Conservation (phyloP, 352 stramenopile species). For the Lagenidium giganteum region DNA sequence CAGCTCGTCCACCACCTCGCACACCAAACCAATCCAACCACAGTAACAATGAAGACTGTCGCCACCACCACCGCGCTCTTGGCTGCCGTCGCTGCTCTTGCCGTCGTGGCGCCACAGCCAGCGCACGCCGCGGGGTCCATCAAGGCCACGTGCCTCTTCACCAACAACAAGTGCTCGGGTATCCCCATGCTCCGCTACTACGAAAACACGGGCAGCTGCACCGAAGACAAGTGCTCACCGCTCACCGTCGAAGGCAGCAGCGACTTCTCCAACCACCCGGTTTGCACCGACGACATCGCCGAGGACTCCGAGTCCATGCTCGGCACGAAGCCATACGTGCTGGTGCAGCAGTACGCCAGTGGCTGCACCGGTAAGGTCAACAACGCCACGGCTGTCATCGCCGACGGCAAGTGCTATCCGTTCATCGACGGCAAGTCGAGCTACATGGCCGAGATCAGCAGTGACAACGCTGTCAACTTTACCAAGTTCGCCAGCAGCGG, state of each 20-base stretch:
- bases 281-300: slow-evolving; percentile 1
- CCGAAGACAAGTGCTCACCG: not conserved
- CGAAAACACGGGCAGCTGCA: not conserved
- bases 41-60: too few relatives aligned
- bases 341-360: not conserved
- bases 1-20: too few relatives aligned
- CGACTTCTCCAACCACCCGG: slow-evolving; percentile 1
- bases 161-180: slow-evolving; percentile 4
- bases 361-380: not conserved
- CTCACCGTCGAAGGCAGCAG: not conserved
- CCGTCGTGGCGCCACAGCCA: too few relatives aligned
- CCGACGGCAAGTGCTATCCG: slow-evolving; percentile 5
- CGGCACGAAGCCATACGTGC: not conserved
- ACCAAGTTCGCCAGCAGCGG: too few relatives aligned
- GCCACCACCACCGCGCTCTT: too few relatives aligned
- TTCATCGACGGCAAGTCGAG: slow-evolving; percentile 3
- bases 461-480: not conserved
- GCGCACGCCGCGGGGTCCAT: too few relatives aligned
- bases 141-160: slow-evolving; percentile 1
- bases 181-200: not conserved
- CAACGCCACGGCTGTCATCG: not conserved
- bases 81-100: too few relatives aligned
- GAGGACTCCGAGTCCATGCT: not conserved
- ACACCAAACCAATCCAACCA: too few relatives aligned
- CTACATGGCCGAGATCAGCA: not conserved